Evolutionary conservation across 1,284 basidiomycete species (phyloP).

Genomic region (Malassezia dermatis): DNA sequence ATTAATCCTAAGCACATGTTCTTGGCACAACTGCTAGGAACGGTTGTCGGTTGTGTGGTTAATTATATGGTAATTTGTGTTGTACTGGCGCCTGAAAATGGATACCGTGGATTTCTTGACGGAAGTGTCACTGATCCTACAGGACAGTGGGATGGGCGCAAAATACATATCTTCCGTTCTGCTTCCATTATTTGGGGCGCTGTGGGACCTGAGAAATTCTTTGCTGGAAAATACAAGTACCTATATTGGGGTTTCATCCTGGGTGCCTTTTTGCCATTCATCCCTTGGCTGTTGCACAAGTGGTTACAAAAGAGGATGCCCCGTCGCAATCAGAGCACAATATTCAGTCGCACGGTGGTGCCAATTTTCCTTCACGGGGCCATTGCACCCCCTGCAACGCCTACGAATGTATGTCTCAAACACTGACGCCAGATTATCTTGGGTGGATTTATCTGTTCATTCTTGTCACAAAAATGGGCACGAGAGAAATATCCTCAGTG

Average conservation of each 20-base stretch:
- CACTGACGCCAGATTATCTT: slow-evolving; percentile 48
- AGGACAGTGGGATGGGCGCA: slow-evolving; percentile 48
- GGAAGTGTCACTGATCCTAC: slow-evolving; percentile 51
- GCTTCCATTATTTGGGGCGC: slow-evolving; percentile 52
- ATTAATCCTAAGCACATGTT: slow-evolving; percentile 52
- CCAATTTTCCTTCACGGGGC: slow-evolving; percentile 52
- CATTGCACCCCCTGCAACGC: slow-evolving; percentile 42
- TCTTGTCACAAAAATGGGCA: slow-evolving; percentile 48
- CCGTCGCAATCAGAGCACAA: slow-evolving; percentile 7
- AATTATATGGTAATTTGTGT: slow-evolving; percentile 50
- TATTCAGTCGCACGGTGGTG: slow-evolving; percentile 49
- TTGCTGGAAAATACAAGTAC: slow-evolving; percentile 50
- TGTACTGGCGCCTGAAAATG: slow-evolving; percentile 38
- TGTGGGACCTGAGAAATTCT: slow-evolving; percentile 51
- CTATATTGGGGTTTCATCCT: slow-evolving; percentile 50
- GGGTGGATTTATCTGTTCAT: slow-evolving; percentile 49
- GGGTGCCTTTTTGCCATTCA: slow-evolving; percentile 50
- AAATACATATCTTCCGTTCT: slow-evolving; percentile 45
- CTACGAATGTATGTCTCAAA: slow-evolving; percentile 47
- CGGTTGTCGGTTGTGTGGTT: slow-evolving; percentile 50
- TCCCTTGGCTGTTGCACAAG: slow-evolving; percentile 50
- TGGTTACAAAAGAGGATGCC: slow-evolving; percentile 37
- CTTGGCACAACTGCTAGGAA: slow-evolving; percentile 51
- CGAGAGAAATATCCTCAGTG: slow-evolving; percentile 41
- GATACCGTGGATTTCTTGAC: slow-evolving; percentile 47